Evolutionary conservation across 805 yeast genomes (phyloP), one percentile per base, ranked within the genome.

Genomic region (Cyberlindnera mrakii): DNA sequence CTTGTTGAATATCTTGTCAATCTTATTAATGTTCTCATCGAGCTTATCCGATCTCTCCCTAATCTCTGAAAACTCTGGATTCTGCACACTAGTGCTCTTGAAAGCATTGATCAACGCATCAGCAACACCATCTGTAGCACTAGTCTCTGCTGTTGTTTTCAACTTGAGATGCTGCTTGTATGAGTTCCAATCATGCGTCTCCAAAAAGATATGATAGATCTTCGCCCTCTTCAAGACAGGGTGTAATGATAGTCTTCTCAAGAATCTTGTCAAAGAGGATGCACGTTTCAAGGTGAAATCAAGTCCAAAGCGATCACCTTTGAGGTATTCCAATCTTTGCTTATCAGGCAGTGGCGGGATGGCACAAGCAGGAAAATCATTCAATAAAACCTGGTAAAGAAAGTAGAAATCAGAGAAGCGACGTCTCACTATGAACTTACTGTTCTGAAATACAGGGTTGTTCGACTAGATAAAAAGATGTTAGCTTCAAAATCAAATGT

Each of bases 301-400:
- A 13, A 77, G 71, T 23, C 91, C 80, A 60, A 91, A 91, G 32
- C 98, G 72, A 55, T 91, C 97, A 10, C 99, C 98, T 32, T 95
- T 89, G 41, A 91, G 73, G 63, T 93, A 91, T 60, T 91, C 96
- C 53, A 91, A 70, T 47, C 95, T 77, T 66, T 85, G 86, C 62
- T 89, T 90, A 48, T 91, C 95, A 0, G 99, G 99, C 42, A 91
- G 70, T 13, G 98, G 97, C 1, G 99, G 99, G 0, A 91, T 78
- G 13, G 93, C 77, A 46, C 86, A 72, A 4, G 93, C 85, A 0
- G 97, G 96, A 59, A 71, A 85, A 58, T 90, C 96, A 51, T 78
- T 82, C 40, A 72, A 61, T 42, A 91, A 67, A 44, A 87, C 80
- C 47, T 82, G 85, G 62, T 82, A 85, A 18, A 91, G 71, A 51